phyloP scores from a whole-genome alignment of 176 grass and related monocot genomes.

The Ananas comosus region DNA sequence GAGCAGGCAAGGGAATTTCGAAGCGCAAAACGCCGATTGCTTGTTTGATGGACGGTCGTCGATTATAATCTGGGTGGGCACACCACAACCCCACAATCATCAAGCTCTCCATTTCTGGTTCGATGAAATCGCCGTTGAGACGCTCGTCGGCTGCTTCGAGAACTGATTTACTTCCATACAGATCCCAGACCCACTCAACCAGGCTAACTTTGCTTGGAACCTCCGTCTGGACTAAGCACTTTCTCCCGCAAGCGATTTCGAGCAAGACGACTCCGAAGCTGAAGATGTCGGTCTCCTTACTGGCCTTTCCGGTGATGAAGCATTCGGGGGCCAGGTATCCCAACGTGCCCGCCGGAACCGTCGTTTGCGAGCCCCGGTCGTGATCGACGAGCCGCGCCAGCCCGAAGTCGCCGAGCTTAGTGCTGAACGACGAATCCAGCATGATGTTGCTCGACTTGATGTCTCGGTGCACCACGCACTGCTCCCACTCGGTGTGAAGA shows the following conservation, averaged over 20 bases:
- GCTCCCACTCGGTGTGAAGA: slow-evolving; percentile 20
- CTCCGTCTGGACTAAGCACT: not conserved
- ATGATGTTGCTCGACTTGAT: no score
- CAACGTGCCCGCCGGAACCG: slow-evolving; percentile 10
- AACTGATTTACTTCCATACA: slow-evolving; percentile 6
- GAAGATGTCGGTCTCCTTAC: slow-evolving; percentile 13
- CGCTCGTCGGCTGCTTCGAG: slow-evolving; percentile 12
- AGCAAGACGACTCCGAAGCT: slow-evolving; percentile 20
- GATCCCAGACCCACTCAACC: slow-evolving; percentile 19
- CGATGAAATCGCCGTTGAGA: slow-evolving; percentile 13
- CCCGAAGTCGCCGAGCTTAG: slow-evolving; percentile 32
- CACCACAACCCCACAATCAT: slow-evolving; percentile 25
- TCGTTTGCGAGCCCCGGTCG: slow-evolving; percentile 9
- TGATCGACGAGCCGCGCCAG: slow-evolving; percentile 25
- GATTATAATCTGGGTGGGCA: slow-evolving; percentile 2
- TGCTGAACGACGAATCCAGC: slow-evolving; percentile 16
- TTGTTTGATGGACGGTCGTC: slow-evolving; percentile 11
- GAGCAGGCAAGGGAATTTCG: not conserved
- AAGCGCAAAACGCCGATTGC: slow-evolving; percentile 6
- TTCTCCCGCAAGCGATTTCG: slow-evolving; percentile 14
- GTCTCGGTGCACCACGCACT: slow-evolving; percentile 16
- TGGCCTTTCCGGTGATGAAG: slow-evolving; percentile 14
- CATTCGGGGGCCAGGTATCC: slow-evolving; percentile 23
- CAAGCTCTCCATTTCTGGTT: slow-evolving; percentile 7
- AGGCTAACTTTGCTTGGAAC: not conserved